These are phyloP conservation scores for Leccinum huronense DNA, from an alignment of 1,284 basidiomycete genomes.

Conservation along the genomic window DNA sequence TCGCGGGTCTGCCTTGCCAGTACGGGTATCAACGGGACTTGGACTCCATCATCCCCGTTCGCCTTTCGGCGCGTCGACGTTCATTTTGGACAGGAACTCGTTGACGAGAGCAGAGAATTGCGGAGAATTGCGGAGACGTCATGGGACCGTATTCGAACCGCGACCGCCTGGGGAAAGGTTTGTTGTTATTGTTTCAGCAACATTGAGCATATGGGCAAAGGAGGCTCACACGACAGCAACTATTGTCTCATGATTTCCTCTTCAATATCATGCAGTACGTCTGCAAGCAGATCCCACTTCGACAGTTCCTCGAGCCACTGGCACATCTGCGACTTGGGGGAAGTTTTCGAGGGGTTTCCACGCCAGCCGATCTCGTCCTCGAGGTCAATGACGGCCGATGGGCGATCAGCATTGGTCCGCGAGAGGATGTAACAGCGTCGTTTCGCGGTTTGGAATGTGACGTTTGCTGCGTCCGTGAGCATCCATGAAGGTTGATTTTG, in stretches of 20 bases:
- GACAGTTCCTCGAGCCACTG: constrained; percentile 88
- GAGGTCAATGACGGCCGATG: constrained; percentile 27
- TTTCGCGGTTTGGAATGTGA: constrained; percentile 84
- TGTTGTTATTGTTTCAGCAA: neutral
- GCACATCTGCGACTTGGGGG: constrained; percentile 53
- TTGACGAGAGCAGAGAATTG: constrained; percentile 72
- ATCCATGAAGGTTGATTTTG: constrained; percentile 84
- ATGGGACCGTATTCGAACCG: constrained; percentile 79
- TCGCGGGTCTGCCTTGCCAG: constrained; percentile 70
- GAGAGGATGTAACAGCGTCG: constrained; percentile 70
- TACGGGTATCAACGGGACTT: constrained; percentile 73
- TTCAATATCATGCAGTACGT: constrained; percentile 90
- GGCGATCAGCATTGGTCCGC: constrained; percentile 29
- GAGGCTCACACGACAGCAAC: constrained; percentile 36
- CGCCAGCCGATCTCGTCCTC: constrained; percentile 57
- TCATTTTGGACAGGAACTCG: constrained; percentile 74
- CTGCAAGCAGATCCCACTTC: constrained; percentile 88
- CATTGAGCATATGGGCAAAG: constrained; percentile 20
- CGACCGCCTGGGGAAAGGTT: constrained; percentile 41
- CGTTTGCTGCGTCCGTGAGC: constrained; percentile 85
- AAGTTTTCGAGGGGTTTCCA: constrained; percentile 19
- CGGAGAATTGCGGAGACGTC: constrained; percentile 63
- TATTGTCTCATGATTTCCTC: constrained; percentile 74
- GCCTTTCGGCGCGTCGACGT: constrained; percentile 54
- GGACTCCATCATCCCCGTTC: constrained; percentile 76